phyloP scores from a whole-genome alignment of 2,329 filamentous ascomycete genomes.

The Periglandula ipomoeae region DNA sequence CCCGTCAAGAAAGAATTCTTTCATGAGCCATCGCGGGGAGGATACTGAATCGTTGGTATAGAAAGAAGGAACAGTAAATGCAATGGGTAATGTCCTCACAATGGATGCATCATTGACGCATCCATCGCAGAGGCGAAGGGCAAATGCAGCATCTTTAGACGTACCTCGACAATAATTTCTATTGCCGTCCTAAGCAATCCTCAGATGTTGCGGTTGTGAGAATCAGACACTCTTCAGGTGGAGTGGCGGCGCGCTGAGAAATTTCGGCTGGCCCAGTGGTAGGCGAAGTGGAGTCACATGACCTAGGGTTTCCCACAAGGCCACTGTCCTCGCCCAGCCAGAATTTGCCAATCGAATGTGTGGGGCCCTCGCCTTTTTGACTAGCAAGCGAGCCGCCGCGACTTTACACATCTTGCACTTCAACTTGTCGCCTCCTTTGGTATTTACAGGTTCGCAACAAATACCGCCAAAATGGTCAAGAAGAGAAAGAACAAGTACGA shows the following conservation, averaged over 20 bases:
- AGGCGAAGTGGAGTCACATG: slow-evolving; percentile 14
- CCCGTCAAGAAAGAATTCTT: neutral
- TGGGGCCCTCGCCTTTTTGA: slow-evolving; percentile 7
- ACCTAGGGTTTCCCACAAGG: slow-evolving; percentile 16
- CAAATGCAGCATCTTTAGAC: slow-evolving; percentile 42
- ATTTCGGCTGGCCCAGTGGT: slow-evolving; percentile 15
- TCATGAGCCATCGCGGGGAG: neutral
- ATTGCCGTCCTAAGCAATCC: slow-evolving; percentile 56
- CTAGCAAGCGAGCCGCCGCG: slow-evolving; percentile 8
- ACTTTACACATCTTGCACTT: slow-evolving; percentile 16
- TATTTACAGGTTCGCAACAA: slow-evolving; percentile 29
- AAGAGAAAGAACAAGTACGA: slow-evolving; percentile 62
- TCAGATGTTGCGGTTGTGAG: slow-evolving; percentile 40
- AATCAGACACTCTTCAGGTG: slow-evolving; percentile 12
- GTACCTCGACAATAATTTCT: slow-evolving; percentile 52
- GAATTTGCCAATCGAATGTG: slow-evolving; percentile 8
- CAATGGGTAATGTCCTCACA: slow-evolving; percentile 20
- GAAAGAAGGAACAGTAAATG: slow-evolving; percentile 6
- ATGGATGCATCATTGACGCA: slow-evolving; percentile 19
- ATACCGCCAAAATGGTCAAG: slow-evolving; percentile 60
- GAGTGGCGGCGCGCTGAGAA: slow-evolving; percentile 21
- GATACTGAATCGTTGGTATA: slow-evolving; percentile 10
- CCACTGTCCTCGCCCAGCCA: slow-evolving; percentile 13
- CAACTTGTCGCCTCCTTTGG: slow-evolving; percentile 15
- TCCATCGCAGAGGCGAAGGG: slow-evolving; percentile 17